These are phyloP conservation scores for Coemansia sp. DNA, from an alignment of 192 early-diverging fungal species.

Conservation along the genomic window DNA sequence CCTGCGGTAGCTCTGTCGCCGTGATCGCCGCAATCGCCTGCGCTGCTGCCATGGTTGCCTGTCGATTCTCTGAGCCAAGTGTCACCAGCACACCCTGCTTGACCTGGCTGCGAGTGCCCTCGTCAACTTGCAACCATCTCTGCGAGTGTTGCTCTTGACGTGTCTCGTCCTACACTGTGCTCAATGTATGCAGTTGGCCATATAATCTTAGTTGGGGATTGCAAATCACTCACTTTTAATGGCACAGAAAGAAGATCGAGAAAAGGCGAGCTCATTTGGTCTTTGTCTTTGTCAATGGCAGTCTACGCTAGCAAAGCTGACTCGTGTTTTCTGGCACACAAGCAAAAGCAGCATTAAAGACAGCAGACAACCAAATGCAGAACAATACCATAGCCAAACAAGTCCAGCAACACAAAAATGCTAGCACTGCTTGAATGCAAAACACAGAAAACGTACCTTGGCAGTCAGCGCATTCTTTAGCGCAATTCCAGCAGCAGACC, in stretches of 20 bases:
- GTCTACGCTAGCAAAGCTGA: no score
- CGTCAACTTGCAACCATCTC: conserved; percentile 67
- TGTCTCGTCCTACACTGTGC: conserved; percentile 34
- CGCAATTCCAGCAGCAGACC: conserved; percentile 82
- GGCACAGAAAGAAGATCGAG: no score
- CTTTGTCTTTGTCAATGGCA: no score
- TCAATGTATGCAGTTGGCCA: no score
- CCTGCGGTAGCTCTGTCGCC: conserved; percentile 85
- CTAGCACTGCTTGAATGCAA: neutral
- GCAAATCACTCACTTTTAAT: no score
- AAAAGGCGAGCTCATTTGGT: no score
- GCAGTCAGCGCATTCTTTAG: conserved; percentile 91
- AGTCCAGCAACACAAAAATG: neutral
- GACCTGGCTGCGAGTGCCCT: conserved; percentile 60
- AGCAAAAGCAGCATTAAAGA: no score
- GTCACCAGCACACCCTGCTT: conserved; percentile 63
- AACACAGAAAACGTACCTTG: conserved; percentile 60
- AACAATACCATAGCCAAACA: neutral
- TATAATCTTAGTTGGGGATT: no score
- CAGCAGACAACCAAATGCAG: neutral
- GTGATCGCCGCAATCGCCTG: conserved; percentile 91
- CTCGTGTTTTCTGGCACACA: no score
- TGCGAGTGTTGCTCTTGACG: conserved; percentile 61
- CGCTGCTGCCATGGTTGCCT: conserved; percentile 68
- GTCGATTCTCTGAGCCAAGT: conserved; percentile 40